Evolutionary conservation across 257 asterid species (phyloP), one percentile per base, ranked within the genome.

Genomic region (Ballota nigra): DNA sequence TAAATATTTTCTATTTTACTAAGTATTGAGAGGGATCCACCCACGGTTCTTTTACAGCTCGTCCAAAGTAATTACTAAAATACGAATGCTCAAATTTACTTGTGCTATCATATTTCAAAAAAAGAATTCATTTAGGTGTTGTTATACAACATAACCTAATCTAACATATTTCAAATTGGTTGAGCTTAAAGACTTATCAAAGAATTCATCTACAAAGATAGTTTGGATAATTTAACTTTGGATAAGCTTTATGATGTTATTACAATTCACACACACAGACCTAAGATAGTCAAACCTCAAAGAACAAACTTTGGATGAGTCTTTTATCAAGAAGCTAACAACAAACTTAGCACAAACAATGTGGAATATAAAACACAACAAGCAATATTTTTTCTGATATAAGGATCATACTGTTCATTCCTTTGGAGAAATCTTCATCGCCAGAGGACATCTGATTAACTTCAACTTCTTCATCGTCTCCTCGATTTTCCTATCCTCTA

Each of bases 361-460:
- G 51, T 47, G 38, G 8, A 51, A 60, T 55, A 62, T 20, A 71
- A 10, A 59, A 26, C 13, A 22, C 13, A 49, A 74, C 49, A 49
- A 53, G 53, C 29, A 20, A 57, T 53, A 9, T 31, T 4, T 19
- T 68, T 38, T 0, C 15, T n/a, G 70, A 40, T 24, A 9, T 28
- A 55, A 43, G 69, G 34, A 74, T 51, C 96, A 45, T 89, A 95
- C 99, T 89, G 84, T 76, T 83, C 95, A 91, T 82, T 85, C 98
- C 99, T 71, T 79, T 86, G 2, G 91, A 83, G 78, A 52, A 70
- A 70, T 87, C 92, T 73, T 95, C 99, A 53, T 92, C 98, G 29
- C 96, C 99, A 7, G 96, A 95, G 69, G 96, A 86, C 73, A 95
- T 86, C 79, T 86, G 83, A 83, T 84, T 85, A 26, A 81, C 81